phyloP scores from a whole-genome alignment of 2,329 filamentous ascomycete species.

The Colletotrichum sp. region DNA sequence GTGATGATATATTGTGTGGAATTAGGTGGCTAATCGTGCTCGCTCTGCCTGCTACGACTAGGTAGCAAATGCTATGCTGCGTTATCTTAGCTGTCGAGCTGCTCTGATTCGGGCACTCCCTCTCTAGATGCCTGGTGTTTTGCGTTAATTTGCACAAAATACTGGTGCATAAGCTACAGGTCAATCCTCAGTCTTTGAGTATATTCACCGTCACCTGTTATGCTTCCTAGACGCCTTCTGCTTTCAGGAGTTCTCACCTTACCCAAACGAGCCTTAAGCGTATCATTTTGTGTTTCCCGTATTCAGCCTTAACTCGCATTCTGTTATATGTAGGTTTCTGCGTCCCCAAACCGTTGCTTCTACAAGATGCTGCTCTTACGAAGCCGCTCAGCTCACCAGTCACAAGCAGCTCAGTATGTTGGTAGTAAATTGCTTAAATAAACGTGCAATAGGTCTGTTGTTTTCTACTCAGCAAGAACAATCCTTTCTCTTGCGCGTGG shows the following conservation, averaged over 20 bases:
- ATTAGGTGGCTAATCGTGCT: neutral
- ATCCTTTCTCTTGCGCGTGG: neutral
- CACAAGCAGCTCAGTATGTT: neutral
- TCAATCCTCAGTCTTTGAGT: neutral
- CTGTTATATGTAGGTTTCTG: too few relatives aligned
- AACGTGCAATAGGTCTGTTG: neutral
- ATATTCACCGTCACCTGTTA: neutral
- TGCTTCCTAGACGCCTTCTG: neutral
- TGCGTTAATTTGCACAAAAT: neutral
- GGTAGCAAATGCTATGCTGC: neutral
- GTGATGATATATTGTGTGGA: neutral
- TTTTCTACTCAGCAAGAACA: neutral
- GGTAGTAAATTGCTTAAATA: fast-evolving
- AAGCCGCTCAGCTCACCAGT: neutral
- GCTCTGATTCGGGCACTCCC: neutral
- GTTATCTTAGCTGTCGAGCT: neutral
- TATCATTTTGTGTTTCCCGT: too few relatives aligned
- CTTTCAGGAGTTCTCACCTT: neutral
- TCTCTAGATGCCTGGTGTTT: neutral
- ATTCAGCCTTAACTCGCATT: too few relatives aligned
- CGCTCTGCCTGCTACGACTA: neutral
- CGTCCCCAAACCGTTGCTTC: neutral
- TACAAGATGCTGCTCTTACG: neutral
- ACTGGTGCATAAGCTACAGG: neutral
- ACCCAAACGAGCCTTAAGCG: too few relatives aligned